Conservation (phyloP, 345 rosid genomes). For the Mangifera indica region DNA sequence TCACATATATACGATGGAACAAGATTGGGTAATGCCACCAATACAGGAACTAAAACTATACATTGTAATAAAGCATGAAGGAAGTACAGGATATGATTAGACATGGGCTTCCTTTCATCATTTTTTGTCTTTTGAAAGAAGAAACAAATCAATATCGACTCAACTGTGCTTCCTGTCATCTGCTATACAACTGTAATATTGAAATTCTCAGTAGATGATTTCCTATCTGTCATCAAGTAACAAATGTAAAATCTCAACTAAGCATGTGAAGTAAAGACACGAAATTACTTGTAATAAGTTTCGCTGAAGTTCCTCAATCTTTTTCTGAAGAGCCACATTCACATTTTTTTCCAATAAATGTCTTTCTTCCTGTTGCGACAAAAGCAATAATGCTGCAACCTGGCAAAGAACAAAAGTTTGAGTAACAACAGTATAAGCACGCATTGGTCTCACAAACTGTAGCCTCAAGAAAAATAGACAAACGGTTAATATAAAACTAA, state of each 20-base stretch:
- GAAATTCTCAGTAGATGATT: neutral
- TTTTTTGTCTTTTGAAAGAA: no score
- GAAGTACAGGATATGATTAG: neutral
- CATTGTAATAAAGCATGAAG: neutral
- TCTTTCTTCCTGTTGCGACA: conserved; percentile 96
- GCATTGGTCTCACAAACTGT: neutral
- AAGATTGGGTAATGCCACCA: neutral
- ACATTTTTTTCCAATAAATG: conserved; percentile 88
- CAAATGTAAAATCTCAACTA: conserved; percentile 5
- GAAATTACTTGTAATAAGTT: conserved; percentile 72
- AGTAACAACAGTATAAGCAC: conserved; percentile 15
- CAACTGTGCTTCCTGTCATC: neutral
- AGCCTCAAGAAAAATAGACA: conserved; percentile 6
- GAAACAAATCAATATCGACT: no score
- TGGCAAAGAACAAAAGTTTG: conserved; percentile 29
- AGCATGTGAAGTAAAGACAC: conserved; percentile 1
- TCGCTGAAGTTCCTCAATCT: conserved; percentile 86
- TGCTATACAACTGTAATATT: neutral
- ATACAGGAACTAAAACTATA: neutral
- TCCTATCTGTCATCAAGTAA: neutral
- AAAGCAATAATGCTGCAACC: conserved; percentile 79
- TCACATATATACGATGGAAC: neutral
- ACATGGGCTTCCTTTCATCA: neutral
- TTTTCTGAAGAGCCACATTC: conserved; percentile 76
- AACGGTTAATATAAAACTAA: neutral